Conservation (phyloP, 305 asterid genomes). For the Solanum hybrid region DNA sequence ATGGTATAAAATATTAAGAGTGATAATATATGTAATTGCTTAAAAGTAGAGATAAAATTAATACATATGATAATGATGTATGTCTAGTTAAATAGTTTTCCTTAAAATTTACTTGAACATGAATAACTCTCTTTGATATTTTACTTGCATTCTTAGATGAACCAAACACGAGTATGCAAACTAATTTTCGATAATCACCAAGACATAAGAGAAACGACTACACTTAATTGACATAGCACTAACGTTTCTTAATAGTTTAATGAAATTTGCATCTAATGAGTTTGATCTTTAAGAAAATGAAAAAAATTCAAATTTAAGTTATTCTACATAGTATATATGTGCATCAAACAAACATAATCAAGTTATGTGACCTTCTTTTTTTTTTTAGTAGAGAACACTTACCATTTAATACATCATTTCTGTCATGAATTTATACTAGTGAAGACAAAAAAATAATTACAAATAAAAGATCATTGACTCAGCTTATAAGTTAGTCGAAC, state of each 20-base stretch:
- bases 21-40: too few species aligned
- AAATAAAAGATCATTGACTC: neutral
- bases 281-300: neutral
- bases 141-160: neutral
- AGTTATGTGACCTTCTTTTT: neutral
- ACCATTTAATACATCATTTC: too few species aligned
- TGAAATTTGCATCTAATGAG: neutral
- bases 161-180: neutral
- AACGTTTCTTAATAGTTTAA: neutral
- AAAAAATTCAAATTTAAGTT: neutral
- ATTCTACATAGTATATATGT: neutral
- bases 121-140: neutral
- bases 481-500: neutral
- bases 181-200: neutral
- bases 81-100: too few species aligned
- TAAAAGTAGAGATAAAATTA: too few species aligned
- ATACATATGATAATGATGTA: neutral
- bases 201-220: neutral
- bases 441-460: rapidly evolving
- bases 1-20: too few species aligned
- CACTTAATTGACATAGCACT: neutral
- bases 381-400: neutral
- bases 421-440: neutral
- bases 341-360: neutral
- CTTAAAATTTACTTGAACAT: neutral